Evolutionary conservation across 176 grass and related monocot genomes (phyloP), one percentile per base, ranked within the genome.

Genomic region (Chrysopogon serrulatus): DNA sequence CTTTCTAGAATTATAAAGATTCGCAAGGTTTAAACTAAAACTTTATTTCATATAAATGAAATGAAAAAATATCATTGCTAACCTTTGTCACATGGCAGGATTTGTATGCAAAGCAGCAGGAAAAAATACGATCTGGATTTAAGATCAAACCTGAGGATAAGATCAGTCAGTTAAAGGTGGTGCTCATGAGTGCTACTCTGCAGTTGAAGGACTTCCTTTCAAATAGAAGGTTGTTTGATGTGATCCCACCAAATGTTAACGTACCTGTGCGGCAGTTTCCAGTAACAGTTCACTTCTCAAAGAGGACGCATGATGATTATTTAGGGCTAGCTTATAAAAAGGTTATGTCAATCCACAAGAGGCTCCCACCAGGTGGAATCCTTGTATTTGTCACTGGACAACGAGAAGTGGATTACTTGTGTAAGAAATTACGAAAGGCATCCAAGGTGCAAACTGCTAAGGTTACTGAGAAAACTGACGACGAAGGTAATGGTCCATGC

Each of bases 341-440:
- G 43, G 91, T 96, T 71, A 27, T 94, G 75, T 88, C 87, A 72
- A 92, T 99, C 54, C 96, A 99, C 88, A 99, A 96, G 86, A 96
- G 23, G 67, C 91, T 99, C 75, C 96, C 89, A 76, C 68, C 69
- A 41, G 96, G 96, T 80, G 96, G 96, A 68, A 96, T 96, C 84
- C 91, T 99, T 73, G 89, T 99, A 53, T 99, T 99, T 90, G 93
- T 99, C 49, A 99, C 96, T 81, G 93, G 96, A 79, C 96, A 96
- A 80, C 89, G 89, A 42, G 96, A 96, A 95, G 91, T 99, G 18
- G 96, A 99, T 63, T 87, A 88, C 77, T 85, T 99, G 42, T 96
- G 93, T 79, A 92, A 87, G 83, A 99, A 92, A 85, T 68, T 99
- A 54, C 80, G 54, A 54, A 94, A 75, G 77, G 81, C 81, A 41